Percentiles rank a stretch among this genome's conserved stretches.
phyloP scores from a whole-genome alignment of 2,329 filamentous ascomycete genomes.

The Mycosphaerella sp. region DNA sequence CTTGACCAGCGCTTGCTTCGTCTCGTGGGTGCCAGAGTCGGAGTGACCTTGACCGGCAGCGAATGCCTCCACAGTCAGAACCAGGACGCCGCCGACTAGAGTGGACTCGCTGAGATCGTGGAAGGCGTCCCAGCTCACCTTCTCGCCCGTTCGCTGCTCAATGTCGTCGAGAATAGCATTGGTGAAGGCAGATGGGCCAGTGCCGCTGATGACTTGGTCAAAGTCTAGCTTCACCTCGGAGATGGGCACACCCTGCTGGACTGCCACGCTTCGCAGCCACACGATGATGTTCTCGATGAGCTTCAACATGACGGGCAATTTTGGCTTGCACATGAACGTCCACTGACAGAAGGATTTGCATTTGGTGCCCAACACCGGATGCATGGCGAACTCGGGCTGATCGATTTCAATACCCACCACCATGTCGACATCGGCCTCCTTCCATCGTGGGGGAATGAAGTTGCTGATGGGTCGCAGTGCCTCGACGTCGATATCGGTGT shows the following conservation, averaged over 20 bases:
- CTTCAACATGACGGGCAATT: constrained; percentile 60
- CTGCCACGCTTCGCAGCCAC: constrained; percentile 57
- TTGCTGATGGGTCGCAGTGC: constrained; percentile 48
- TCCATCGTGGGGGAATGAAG: constrained; percentile 59
- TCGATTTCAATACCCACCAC: constrained; percentile 67
- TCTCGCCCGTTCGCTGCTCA: constrained; percentile 43
- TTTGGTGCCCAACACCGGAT: constrained; percentile 61
- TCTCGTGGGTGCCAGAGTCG: constrained; percentile 63
- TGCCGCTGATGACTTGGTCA: constrained; percentile 67
- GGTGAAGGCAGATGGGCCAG: constrained; percentile 65
- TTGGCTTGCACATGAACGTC: constrained; percentile 66
- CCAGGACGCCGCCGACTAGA: constrained; percentile 57
- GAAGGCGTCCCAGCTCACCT: constrained; percentile 58
- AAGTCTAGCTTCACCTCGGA: constrained; percentile 61
- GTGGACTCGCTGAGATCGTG: constrained; percentile 62
- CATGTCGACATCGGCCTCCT: constrained; percentile 61
- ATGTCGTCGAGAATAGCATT: constrained; percentile 59
- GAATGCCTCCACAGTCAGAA: constrained; percentile 65
- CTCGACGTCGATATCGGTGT: constrained; percentile 56
- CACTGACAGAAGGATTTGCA: constrained; percentile 68
- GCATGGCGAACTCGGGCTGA: constrained; percentile 57
- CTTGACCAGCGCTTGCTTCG: constrained; percentile 60
- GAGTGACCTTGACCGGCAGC: constrained; percentile 69
- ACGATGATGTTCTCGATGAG: constrained; percentile 63
- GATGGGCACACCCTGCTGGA: constrained; percentile 53